These are phyloP conservation scores for Debaryomyces hansenii DNA, from an alignment of 805 yeast genomes.

Conservation along the genomic window DNA sequence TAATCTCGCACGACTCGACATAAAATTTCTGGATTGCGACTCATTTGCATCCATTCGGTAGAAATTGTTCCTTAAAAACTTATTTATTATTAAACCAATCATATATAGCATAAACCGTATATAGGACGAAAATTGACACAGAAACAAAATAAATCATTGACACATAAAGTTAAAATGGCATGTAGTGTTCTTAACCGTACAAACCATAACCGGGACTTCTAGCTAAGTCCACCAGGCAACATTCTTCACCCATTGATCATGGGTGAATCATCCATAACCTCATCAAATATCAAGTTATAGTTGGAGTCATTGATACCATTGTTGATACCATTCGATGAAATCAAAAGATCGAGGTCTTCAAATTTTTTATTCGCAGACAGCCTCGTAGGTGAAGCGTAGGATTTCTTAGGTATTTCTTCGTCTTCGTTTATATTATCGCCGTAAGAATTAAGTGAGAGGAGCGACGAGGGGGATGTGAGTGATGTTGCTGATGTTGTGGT, in stretches of 20 bases:
- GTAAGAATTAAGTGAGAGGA: slow-evolving; percentile 30
- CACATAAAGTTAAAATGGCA: not conserved
- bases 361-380: not conserved
- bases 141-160: not conserved
- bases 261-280: slow-evolving; percentile 24
- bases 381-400: not conserved
- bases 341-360: not conserved
- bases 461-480: slow-evolving; percentile 36
- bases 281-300: slow-evolving; percentile 28
- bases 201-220: not conserved
- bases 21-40: not conserved
- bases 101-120: not conserved
- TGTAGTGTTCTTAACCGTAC: no score
- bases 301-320: slow-evolving; percentile 10
- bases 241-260: slow-evolving; percentile 18
- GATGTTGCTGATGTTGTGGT: slow-evolving; percentile 9
- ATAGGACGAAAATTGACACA: not conserved
- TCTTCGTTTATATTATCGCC: slow-evolving; percentile 3
- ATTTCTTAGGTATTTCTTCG: slow-evolving; percentile 2
- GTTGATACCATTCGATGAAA: slow-evolving; percentile 3
- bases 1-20: not conserved
- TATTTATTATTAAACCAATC: not conserved
- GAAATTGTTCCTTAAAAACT: no score
- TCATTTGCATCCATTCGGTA: not conserved
- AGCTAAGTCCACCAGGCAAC: not conserved